These are phyloP conservation scores for Aurifilum marmelostoma DNA, from an alignment of 2,329 filamentous ascomycete genomes.

Conservation along the genomic window DNA sequence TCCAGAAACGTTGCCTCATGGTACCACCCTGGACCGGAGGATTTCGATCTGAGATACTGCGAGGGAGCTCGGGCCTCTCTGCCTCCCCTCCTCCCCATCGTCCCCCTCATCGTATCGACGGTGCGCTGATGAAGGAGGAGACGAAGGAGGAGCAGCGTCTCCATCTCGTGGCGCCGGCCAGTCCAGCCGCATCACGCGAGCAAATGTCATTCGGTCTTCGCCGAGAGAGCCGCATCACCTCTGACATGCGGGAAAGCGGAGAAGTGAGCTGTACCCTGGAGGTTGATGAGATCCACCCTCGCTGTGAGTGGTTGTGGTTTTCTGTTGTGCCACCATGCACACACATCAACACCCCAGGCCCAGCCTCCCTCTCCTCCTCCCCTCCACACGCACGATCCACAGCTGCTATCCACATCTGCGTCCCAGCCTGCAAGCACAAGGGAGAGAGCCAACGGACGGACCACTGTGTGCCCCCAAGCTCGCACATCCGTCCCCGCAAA, in stretches of 20 bases:
- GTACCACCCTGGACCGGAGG: background rate
- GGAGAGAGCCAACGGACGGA: slow-evolving; percentile 4
- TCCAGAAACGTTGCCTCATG: background rate
- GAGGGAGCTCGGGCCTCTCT: slow-evolving; percentile 1
- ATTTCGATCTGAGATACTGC: background rate
- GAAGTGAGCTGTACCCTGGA: slow-evolving; percentile 1
- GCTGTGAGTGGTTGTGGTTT: background rate
- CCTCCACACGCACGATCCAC: background rate
- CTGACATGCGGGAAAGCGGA: slow-evolving; percentile 1
- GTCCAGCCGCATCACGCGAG: slow-evolving; percentile 5
- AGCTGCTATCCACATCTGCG: background rate
- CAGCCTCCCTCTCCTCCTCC: background rate
- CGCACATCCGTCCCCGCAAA: background rate
- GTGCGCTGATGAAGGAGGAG: background rate
- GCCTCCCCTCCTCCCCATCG: background rate
- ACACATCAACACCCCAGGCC: background rate
- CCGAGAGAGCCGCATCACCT: slow-evolving; percentile 11
- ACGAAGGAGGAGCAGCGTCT: background rate
- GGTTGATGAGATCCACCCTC: background rate
- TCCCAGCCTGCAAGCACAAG: background rate
- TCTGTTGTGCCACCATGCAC: background rate
- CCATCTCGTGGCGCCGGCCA: background rate
- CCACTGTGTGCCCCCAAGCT: background rate
- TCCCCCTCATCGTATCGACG: background rate
- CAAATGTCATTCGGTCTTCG: slow-evolving; percentile 6